Base-by-base conservation (phyloP, 2,329 filamentous ascomycete species). In the Neophaeococcomyces mojaviensis region DNA sequence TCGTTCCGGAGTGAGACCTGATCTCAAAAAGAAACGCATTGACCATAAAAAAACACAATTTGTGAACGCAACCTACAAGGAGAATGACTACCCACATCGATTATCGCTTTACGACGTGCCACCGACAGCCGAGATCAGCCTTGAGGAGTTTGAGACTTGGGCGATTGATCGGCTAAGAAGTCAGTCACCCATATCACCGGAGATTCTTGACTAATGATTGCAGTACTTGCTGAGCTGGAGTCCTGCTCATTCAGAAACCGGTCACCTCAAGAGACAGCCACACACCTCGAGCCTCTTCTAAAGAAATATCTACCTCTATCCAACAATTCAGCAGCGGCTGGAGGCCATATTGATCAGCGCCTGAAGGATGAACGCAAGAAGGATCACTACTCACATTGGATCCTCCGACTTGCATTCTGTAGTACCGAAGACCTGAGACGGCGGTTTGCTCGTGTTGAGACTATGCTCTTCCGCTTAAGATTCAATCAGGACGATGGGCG, bases 141-240 rank as follows among this genome's bases (percentile, higher is more conserved):
- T 98, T 34, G 92, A 98, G 62, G 83, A 98, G 63, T 98, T 98
- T 60, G 92, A 98, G 64, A 88, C 95, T 76, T 98, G 92, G 92
- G 92, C 89, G 9, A 97, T 98, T 60, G 86, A 94, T 59, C 77
- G 92, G 47, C 66, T 98, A 55, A 83, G 88, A 68, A 78, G 88
- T 88, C 70, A 46, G 70, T 44, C 7, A 13, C 2, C 18, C 4
- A n/a, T 39, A 4, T 50, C 24, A 40, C 31, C 36, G 19, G n/a
- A 49, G 19, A 5, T 8, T 39, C 39, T 50, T 34, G 13, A 12
- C 36, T 55, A 22, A 55, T 26, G 5, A 10, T 34, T 26, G 39
- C 36, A 68, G 64, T 67, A 28, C 58, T 68, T 46, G 67, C 65
- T 40, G 63, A 70, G 52, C 59, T 98, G 46, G 92, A 98, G 73